Conservation (phyloP, 2,329 filamentous ascomycete species). For the Sodiomyces alkalinus region DNA sequence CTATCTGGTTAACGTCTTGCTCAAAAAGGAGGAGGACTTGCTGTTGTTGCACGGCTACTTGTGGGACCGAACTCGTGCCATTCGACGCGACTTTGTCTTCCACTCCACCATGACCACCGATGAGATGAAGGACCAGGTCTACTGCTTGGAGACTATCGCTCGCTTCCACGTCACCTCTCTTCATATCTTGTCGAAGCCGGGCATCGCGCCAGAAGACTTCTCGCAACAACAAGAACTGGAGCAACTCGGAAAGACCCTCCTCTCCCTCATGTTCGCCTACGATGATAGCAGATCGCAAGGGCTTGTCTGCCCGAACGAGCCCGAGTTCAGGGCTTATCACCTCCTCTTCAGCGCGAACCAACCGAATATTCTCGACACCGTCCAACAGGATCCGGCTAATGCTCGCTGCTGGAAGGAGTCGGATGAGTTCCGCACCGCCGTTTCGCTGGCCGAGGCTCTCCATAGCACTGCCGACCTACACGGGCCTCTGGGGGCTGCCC, state of each 20-base stretch:
- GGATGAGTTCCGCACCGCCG: conserved; percentile 44
- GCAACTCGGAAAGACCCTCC: conserved; percentile 48
- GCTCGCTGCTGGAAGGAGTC: conserved; percentile 37
- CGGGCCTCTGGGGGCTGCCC: conserved; percentile 37
- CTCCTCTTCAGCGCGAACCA: conserved; percentile 46
- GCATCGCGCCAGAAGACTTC: conserved; percentile 42
- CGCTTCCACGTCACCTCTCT: conserved; percentile 52
- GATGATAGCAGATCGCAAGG: conserved; percentile 46
- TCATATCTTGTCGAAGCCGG: conserved; percentile 44
- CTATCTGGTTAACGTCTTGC: conserved; percentile 45
- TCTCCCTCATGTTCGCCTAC: conserved; percentile 51
- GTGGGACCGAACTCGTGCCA: conserved; percentile 53
- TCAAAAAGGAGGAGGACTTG: conserved; percentile 39
- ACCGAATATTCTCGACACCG: conserved; percentile 34
- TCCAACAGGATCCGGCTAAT: conserved; percentile 40
- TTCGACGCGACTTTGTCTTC: conserved; percentile 54
- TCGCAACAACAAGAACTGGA: conserved; percentile 54
- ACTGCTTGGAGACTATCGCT: conserved; percentile 50
- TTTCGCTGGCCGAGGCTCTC: conserved; percentile 43
- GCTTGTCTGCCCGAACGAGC: conserved; percentile 44
- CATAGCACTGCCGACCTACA: conserved; percentile 42
- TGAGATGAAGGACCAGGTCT: conserved; percentile 43
- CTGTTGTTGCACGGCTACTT: conserved; percentile 45
- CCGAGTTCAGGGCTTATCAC: conserved; percentile 52
- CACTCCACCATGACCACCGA: conserved; percentile 43